Percentiles rank a stretch among this genome's conserved stretches.
Evolutionary conservation across 805 yeast genomes (phyloP).

Genomic region (Starmera pachycereana): DNA sequence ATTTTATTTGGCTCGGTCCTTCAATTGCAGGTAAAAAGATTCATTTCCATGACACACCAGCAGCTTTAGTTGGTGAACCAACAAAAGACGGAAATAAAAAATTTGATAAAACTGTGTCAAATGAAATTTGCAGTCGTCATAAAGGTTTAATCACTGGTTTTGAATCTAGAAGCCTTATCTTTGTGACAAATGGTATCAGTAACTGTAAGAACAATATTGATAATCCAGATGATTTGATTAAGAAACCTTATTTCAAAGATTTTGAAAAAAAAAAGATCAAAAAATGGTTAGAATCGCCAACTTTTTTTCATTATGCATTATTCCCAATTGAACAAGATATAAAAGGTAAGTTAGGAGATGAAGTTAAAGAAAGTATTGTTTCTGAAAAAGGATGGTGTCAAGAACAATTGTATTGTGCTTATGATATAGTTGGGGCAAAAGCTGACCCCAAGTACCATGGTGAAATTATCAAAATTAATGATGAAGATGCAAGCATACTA

Average conservation of each 20-base stretch:
- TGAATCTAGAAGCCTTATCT: conserved; percentile 1
- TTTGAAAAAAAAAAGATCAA: conserved; percentile 3
- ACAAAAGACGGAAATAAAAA: conserved; percentile 7
- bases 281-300: conserved; percentile 2
- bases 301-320: conserved; percentile 7
- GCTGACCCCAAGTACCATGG: conserved; percentile 6
- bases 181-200: conserved; percentile 8
- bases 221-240: neutral
- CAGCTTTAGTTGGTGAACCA: conserved; percentile 8
- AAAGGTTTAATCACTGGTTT: conserved; percentile 1
- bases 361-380: conserved; percentile 4
- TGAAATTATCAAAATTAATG: conserved; percentile 1
- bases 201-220: conserved; percentile 6
- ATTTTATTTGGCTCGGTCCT: conserved; percentile 24
- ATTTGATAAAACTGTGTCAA: conserved; percentile 6
- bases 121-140: conserved; percentile 12
- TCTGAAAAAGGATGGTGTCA: conserved; percentile 8
- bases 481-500: neutral
- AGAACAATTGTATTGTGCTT: conserved; percentile 9
- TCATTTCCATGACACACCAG: conserved; percentile 5
- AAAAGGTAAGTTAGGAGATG: conserved; percentile 5
- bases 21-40: conserved; percentile 7
- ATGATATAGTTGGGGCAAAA: conserved; percentile 9
- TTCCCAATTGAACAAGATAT: conserved; percentile 10
- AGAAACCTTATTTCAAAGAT: conserved; percentile 2